Evolutionary conservation across 2,329 filamentous ascomycete species (phyloP), one percentile per base, ranked within the genome.

Genomic region (Fusarium armeniacum): DNA sequence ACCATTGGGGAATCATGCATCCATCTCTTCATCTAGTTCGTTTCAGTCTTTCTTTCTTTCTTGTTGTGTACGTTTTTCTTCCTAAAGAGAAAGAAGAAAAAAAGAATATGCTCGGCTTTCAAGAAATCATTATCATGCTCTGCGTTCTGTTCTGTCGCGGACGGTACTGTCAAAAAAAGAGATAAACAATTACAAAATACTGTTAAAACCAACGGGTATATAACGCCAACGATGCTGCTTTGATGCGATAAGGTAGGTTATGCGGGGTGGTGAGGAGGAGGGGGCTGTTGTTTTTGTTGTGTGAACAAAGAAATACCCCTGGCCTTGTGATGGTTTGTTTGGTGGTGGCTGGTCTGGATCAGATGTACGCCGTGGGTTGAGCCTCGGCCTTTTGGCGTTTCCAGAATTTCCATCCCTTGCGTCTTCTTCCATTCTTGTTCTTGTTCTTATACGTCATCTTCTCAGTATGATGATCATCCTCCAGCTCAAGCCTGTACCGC

Each of bases 401-500:
- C 72, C 77, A 77, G 57, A 78, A 72, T 24, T 65, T 71, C 73
- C 77, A 78, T 40, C 69, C 70, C 54, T 72, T 76, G 58, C 70
- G 75, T 43, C 72, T 58, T 20, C 73, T 71, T 32, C 45, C 40
- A 30, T 28, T 18, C 43, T 52, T 65, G 18, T 52, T n/a, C 47
- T 54, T 65, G 11, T 35, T 35, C 15, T 35, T 35, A 18, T 18
- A 35, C 33, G 33, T 35, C 33, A 35, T 32, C 65, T 78, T 76
- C 52, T 78, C 73, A 10, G 73, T 69, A 6, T 74, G 67, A 6
- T 74, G 68, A 11, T 84, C 83, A 36, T 81, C 81, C 20, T 88
- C 86, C 5, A 90, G 79, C 40, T 87, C 84, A 5, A 91, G 80
- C 6, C 89, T 81, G 76, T 91, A 90, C 18, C 89, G 82, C 18